phyloP scores from a whole-genome alignment of 768 basidiomycete genomes.

The Tricholoma saponaceum region DNA sequence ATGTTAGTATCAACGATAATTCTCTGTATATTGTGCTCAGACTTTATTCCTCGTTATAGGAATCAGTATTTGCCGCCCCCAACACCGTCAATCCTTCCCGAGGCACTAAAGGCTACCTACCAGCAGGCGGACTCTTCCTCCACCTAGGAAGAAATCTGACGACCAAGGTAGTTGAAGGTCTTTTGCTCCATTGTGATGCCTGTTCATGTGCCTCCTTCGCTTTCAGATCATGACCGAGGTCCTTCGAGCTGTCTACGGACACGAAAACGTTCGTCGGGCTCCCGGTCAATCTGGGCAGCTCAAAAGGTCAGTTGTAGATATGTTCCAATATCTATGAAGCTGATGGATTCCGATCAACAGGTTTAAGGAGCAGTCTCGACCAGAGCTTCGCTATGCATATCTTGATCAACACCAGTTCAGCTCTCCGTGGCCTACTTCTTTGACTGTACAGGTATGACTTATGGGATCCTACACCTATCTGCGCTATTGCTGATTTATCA shows the following conservation, averaged over 20 bases:
- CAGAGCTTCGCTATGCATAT: constrained; percentile 51
- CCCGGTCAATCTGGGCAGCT: constrained; percentile 66
- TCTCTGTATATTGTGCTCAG: background rate
- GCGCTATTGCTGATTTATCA: background rate
- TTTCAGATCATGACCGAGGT: constrained; percentile 52
- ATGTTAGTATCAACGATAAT: constrained; percentile 38
- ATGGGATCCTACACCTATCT: background rate
- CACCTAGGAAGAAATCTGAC: constrained; percentile 49
- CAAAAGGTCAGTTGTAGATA: constrained; percentile 35
- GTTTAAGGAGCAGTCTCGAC: constrained; percentile 45
- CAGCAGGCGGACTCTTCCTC: constrained; percentile 43
- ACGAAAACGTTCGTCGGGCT: constrained; percentile 57
- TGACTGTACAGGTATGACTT: constrained; percentile 52
- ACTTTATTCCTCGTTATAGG: constrained; percentile 27
- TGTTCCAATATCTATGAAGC: background rate
- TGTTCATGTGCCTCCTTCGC: background rate
- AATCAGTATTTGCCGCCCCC: constrained; percentile 48
- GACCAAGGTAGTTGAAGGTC: constrained; percentile 37
- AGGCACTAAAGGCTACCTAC: constrained; percentile 39
- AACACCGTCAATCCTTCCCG: constrained; percentile 40
- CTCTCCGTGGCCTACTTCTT: constrained; percentile 63
- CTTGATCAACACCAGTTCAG: constrained; percentile 46
- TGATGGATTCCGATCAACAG: constrained; percentile 17
- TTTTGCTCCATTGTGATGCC: background rate
- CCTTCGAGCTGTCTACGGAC: constrained; percentile 59